Percentiles rank a stretch among this genome's conserved stretches.
Conservation (phyloP, 805 yeast species). For the Ogataea salicorniae region DNA sequence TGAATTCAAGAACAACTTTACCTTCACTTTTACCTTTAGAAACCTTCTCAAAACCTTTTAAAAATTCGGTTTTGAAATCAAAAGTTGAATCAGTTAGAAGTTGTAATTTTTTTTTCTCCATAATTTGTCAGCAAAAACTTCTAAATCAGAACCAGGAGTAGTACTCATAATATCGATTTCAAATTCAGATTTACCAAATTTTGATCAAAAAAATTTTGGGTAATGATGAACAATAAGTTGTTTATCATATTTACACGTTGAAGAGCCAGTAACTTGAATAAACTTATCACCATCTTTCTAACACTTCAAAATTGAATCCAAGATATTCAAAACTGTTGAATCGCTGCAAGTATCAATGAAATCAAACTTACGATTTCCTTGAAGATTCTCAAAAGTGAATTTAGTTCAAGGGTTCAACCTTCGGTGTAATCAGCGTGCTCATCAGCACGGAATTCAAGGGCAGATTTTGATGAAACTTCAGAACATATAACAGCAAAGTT, state of each 20-base stretch:
- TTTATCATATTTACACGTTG: conserved; percentile 32
- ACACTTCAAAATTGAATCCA: conserved; percentile 41
- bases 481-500: conserved; percentile 52
- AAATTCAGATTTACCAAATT: conserved; percentile 12
- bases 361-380: conserved; percentile 46
- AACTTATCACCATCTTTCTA: conserved; percentile 43
- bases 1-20: conserved; percentile 46
- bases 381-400: conserved; percentile 29
- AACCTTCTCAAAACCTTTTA: conserved; percentile 47
- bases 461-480: conserved; percentile 25
- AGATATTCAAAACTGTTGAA: conserved; percentile 39
- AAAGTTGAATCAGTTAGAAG: conserved; percentile 51
- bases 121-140: conserved; percentile 35
- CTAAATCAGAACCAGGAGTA: conserved; percentile 9
- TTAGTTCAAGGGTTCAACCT: conserved; percentile 31
- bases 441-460: conserved; percentile 46
- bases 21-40: conserved; percentile 53
- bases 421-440: conserved; percentile 52
- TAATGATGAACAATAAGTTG: conserved; percentile 23
- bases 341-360: conserved; percentile 65
- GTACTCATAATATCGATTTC: conserved; percentile 4
- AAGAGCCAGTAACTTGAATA: conserved; percentile 55
- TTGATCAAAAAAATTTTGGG: conserved; percentile 8
- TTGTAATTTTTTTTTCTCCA: conserved; percentile 38
- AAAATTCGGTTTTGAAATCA: conserved; percentile 40